Conservation (phyloP, 2,329 filamentous ascomycete genomes). For the Pyrenochaeta sp. region DNA sequence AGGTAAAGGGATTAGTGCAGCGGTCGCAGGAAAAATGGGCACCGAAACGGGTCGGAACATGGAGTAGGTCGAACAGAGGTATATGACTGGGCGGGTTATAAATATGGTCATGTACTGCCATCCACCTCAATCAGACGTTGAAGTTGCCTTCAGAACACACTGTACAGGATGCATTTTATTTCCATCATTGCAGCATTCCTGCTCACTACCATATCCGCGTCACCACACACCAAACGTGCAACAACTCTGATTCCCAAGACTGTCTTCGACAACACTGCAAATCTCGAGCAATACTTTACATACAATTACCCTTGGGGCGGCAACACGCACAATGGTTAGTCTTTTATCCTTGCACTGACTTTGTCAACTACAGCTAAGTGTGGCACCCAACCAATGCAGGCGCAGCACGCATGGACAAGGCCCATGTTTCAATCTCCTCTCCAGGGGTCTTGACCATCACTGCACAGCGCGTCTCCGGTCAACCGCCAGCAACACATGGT, state of each 20-base stretch:
- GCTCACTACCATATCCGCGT: constrained; percentile 1
- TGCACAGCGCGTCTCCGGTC: constrained; percentile 55
- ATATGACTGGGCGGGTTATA: neutral
- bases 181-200: constrained; percentile 1
- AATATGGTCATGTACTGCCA: too few species aligned
- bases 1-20: neutral
- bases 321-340: constrained; percentile 62
- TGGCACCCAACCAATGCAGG: neutral
- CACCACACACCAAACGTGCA: constrained; percentile 14
- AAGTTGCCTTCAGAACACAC: neutral
- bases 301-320: constrained; percentile 67
- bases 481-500: constrained; percentile 44
- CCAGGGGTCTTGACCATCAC: constrained; percentile 58
- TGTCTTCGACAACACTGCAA: constrained; percentile 42
- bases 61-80: neutral
- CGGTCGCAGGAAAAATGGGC: neutral
- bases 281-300: constrained; percentile 54
- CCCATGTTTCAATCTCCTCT: constrained; percentile 53
- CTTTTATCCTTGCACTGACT: neutral
- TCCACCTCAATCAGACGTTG: neutral
- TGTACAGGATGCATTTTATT: neutral
- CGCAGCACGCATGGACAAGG: constrained; percentile 62
- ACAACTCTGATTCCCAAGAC: constrained; percentile 37
- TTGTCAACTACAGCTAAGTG: neutral
- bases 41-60: neutral